Percentiles rank a stretch among this genome's conserved stretches.
Evolutionary conservation across 1,139 yeast species (phyloP).

Genomic region (Yamadazyma songkhlaensis): DNA sequence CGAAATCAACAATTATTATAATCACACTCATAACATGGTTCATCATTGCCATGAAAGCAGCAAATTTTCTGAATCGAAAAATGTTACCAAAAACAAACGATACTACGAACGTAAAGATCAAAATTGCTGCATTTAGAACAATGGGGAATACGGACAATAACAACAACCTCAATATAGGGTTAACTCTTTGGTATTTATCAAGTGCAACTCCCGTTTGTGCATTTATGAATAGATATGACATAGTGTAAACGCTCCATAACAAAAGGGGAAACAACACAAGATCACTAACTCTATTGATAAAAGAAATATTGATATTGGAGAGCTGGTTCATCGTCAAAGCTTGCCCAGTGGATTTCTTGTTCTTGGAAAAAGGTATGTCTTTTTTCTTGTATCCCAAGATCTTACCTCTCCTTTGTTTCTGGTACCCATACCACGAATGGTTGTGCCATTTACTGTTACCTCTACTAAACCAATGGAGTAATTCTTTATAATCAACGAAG

Average conservation of each 20-base stretch:
- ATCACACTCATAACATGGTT: slow-evolving; percentile 46
- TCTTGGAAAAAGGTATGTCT: slow-evolving; percentile 4
- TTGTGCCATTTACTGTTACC: slow-evolving; percentile 54
- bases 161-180: slow-evolving; percentile 12
- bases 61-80: slow-evolving; percentile 24
- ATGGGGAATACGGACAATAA: slow-evolving; percentile 32
- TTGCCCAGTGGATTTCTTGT: background rate
- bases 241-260: slow-evolving; percentile 38
- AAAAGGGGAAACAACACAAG: slow-evolving; percentile 52
- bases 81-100: slow-evolving; percentile 49
- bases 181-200: slow-evolving; percentile 25
- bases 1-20: slow-evolving; percentile 39
- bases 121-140: slow-evolving; percentile 48
- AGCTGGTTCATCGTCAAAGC: slow-evolving; percentile 12
- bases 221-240: slow-evolving; percentile 68
- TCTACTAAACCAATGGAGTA: slow-evolving; percentile 63
- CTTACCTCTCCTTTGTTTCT: slow-evolving; percentile 52
- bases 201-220: slow-evolving; percentile 60
- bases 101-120: slow-evolving; percentile 44
- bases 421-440: slow-evolving; percentile 61
- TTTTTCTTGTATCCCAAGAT: slow-evolving; percentile 64
- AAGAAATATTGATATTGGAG: slow-evolving; percentile 36
- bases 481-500: slow-evolving; percentile 67
- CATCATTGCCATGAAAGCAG: slow-evolving; percentile 44
- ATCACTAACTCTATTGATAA: slow-evolving; percentile 44